These are phyloP conservation scores for Gossypium thurberi DNA, from an alignment of 345 rosid genomes.

Conservation along the genomic window DNA sequence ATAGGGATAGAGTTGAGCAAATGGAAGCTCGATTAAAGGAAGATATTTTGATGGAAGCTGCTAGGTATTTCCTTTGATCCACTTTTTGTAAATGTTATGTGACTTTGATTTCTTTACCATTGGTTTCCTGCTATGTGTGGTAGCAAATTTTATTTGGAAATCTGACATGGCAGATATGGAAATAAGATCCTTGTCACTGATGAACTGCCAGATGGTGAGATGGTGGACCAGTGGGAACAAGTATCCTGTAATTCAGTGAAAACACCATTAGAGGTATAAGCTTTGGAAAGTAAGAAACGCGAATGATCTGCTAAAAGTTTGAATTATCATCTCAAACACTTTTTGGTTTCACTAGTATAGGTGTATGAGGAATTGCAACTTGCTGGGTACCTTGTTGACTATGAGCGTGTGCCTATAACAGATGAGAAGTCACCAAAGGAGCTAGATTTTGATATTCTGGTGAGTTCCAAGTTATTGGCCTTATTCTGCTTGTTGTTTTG, in stretches of 20 bases:
- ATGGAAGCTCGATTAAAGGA: slow-evolving; percentile 92
- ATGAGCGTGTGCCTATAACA: slow-evolving; percentile 93
- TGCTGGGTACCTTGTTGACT: slow-evolving; percentile 81
- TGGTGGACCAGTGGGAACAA: slow-evolving; percentile 99
- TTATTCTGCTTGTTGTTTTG: slow-evolving; percentile 2
- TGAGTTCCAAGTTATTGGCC: slow-evolving; percentile 34
- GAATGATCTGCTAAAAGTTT: slow-evolving; percentile 15
- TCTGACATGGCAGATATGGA: slow-evolving; percentile 66
- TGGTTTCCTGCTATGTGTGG: slow-evolving; percentile 14
- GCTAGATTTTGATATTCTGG: slow-evolving; percentile 79
- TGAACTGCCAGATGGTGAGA: slow-evolving; percentile 97
- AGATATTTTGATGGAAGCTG: slow-evolving; percentile 85
- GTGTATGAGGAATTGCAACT: slow-evolving; percentile 78
- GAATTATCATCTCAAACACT: slow-evolving; percentile 11
- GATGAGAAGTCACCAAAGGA: slow-evolving; percentile 98
- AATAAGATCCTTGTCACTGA: slow-evolving; percentile 97
- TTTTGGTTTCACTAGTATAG: slow-evolving; percentile 30
- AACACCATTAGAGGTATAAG: slow-evolving; percentile 78
- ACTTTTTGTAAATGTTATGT: slow-evolving; percentile 5
- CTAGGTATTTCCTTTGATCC: slow-evolving; percentile 44
- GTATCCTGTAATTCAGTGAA: slow-evolving; percentile 79
- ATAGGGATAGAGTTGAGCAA: slow-evolving; percentile 84
- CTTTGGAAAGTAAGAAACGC: slow-evolving; percentile 5
- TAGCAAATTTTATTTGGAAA: slow-evolving; percentile 16
- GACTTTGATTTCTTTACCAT: background rate